Evolutionary conservation across 768 basidiomycete species (phyloP), one percentile per base, ranked within the genome.

Genomic region (Suillus plorans): DNA sequence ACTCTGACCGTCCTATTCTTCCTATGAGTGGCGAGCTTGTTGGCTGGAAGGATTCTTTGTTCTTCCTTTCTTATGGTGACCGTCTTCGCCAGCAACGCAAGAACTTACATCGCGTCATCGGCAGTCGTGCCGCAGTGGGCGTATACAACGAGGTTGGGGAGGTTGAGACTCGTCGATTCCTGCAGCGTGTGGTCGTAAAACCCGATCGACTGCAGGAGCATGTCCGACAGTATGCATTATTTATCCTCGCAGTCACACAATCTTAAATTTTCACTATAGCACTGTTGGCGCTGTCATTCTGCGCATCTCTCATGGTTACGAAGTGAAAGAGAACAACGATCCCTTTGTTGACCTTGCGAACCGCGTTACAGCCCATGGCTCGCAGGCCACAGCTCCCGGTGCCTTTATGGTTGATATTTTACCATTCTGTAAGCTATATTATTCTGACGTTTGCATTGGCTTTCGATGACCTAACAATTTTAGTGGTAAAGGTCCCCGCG

Each of bases 1-100:
- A 89, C 72, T 89, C 88, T 36, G 88, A 89, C 69, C 84, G 88
- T 25, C 88, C 88, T 0, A 72, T 76, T 22, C 65, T 82, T 37
- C 74, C 79, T 2, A 80, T 81, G 79, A 74, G 75, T 62, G 75
- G 74, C 49, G 73, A 76, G 47, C 70, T 77, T 13, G 70, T 77
- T 36, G 77, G 72, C 34, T 74, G 73, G 71, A 71, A 76, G 65
- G 60, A 77, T 56, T 70, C 75, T 2, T 67, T 82, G 59, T 75
- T 76, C n/a, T 71, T 82, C 28, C 72, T 78, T 59, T 76, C 75
- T 37, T 80, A 80, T 69, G 79, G 78, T 56, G 75, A 81, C 57
- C 77, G 69, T 36, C 76, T 82, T 68, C 76, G 80, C 7, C 76
- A 74, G 64, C 80, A 80, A 68, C 80, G 84, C 58, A 77, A 77